Evolutionary conservation across 352 stramenopile genomes (phyloP).

Genomic region (Globisporangium carolinianum): DNA sequence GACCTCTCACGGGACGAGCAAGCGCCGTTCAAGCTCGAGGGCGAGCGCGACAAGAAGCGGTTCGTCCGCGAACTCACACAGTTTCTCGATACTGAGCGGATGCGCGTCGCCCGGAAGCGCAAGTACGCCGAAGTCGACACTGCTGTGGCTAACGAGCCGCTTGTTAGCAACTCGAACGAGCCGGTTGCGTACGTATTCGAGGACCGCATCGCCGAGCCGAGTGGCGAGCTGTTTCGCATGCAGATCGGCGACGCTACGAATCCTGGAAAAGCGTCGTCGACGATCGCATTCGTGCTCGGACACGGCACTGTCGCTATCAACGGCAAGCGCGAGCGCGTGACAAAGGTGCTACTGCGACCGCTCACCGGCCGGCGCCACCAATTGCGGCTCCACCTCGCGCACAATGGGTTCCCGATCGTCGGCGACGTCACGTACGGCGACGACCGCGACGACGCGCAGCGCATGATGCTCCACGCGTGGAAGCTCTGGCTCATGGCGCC

Average conservation of each 20-base stretch:
- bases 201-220: slow-evolving; percentile 61
- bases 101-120: slow-evolving; percentile 32
- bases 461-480: slow-evolving; percentile 86
- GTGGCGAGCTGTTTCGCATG: slow-evolving; percentile 60
- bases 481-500: slow-evolving; percentile 61
- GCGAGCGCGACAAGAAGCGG: slow-evolving; percentile 37
- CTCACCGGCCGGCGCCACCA: slow-evolving; percentile 80
- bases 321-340: slow-evolving; percentile 43
- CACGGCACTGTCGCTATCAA: slow-evolving; percentile 30
- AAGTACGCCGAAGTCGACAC: slow-evolving; percentile 36
- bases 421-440: slow-evolving; percentile 73
- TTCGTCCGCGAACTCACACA: slow-evolving; percentile 39
- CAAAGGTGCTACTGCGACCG: slow-evolving; percentile 77
- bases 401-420: slow-evolving; percentile 69
- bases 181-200: slow-evolving; percentile 76
- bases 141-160: too few relatives aligned
- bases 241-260: slow-evolving; percentile 34
- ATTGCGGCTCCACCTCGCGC: slow-evolving; percentile 69
- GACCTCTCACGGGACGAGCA: slow-evolving; percentile 43
- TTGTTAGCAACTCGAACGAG: not conserved
- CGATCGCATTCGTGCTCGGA: slow-evolving; percentile 70
- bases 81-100: slow-evolving; percentile 52
- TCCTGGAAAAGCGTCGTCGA: slow-evolving; percentile 51
- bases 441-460: slow-evolving; percentile 45
- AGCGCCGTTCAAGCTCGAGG: slow-evolving; percentile 33